phyloP scores from a whole-genome alignment of 495 filamentous ascomycete species.

The Talaromyces thailandensis region DNA sequence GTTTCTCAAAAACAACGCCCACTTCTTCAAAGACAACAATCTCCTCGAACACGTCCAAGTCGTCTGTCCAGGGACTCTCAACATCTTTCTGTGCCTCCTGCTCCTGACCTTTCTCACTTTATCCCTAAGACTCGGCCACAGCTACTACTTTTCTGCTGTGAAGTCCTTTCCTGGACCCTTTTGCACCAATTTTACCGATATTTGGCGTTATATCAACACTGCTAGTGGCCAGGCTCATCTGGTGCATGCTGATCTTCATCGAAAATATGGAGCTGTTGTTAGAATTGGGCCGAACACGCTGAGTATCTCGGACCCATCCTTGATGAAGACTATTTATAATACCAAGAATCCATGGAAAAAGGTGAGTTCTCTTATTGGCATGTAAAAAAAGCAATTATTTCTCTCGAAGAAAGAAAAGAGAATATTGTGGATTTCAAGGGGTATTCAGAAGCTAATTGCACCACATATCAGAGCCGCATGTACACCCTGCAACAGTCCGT shows the following conservation, averaged over 20 bases:
- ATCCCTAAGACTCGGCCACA: constrained; percentile 12
- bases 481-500: constrained; percentile 21
- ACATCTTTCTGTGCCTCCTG: not conserved
- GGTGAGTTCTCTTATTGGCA: constrained; percentile 8
- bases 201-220: constrained; percentile 21
- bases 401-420: no score
- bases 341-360: constrained; percentile 24
- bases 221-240: constrained; percentile 18
- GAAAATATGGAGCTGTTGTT: constrained; percentile 23
- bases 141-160: constrained; percentile 15
- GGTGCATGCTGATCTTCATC: constrained; percentile 21
- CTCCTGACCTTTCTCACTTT: not conserved
- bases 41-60: not conserved
- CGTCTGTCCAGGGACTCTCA: not conserved
- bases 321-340: constrained; percentile 23
- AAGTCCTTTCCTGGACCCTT: constrained; percentile 20
- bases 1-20: not conserved
- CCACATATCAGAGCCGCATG: constrained; percentile 15
- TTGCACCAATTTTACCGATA: constrained; percentile 15
- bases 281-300: constrained; percentile 28
- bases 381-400: not conserved
- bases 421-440: not conserved
- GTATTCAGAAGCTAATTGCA: not conserved
- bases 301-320: constrained; percentile 25
- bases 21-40: not conserved